Conservation (phyloP, 805 yeast species). For the Vanderwaltozyma verrucispora region DNA sequence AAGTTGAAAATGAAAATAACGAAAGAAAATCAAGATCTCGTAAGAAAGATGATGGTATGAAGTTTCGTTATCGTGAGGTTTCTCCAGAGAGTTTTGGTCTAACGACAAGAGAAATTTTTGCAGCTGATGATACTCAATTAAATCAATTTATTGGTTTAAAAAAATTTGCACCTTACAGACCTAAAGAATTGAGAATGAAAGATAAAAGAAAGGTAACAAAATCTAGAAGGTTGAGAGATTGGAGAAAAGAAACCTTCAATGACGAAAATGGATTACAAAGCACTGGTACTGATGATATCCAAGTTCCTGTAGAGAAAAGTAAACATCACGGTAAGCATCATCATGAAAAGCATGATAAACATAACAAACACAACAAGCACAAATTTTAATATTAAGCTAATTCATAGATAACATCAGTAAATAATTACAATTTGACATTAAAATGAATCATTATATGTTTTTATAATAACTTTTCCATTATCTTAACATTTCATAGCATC, state of each 20-base stretch:
- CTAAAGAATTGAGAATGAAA: slow-evolving; percentile 55
- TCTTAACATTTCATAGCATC: no score
- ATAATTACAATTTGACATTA: no score
- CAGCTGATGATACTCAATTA: slow-evolving; percentile 80
- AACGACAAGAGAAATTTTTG: slow-evolving; percentile 70
- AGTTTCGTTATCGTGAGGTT: slow-evolving; percentile 84
- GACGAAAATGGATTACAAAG: slow-evolving; percentile 38
- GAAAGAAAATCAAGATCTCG: slow-evolving; percentile 50
- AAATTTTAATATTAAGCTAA: background rate
- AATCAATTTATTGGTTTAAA: slow-evolving; percentile 81
- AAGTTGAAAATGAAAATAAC: slow-evolving; percentile 46
- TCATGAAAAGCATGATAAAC: slow-evolving; percentile 1
- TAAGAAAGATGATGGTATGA: slow-evolving; percentile 35
- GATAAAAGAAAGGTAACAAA: slow-evolving; percentile 82
- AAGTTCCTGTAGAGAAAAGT: slow-evolving; percentile 16
- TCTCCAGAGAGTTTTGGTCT: slow-evolving; percentile 91
- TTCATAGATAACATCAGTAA: no score
- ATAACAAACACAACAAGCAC: background rate
- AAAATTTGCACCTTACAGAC: slow-evolving; percentile 88
- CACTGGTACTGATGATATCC: slow-evolving; percentile 13
- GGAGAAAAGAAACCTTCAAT: slow-evolving; percentile 79
- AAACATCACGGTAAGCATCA: slow-evolving; percentile 4
- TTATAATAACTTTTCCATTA: no score
- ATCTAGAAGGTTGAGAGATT: slow-evolving; percentile 70
- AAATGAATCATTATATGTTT: no score